These are phyloP conservation scores for Salicornia ramosissima DNA, from an alignment of 148 eudicot species.

Conservation along the genomic window DNA sequence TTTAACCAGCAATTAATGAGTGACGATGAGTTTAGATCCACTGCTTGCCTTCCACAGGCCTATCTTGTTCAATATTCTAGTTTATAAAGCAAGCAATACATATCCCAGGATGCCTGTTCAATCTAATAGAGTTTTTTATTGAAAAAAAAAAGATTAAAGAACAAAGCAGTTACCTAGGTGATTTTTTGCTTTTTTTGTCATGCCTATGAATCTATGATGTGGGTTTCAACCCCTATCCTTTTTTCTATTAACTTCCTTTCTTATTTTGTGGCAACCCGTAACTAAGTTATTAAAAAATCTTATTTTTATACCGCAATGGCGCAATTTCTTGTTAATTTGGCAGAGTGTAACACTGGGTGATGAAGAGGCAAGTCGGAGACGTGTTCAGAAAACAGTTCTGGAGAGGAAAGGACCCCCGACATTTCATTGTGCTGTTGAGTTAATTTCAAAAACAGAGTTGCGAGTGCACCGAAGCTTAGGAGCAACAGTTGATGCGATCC, in stretches of 20 bases:
- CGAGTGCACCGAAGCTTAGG: slow-evolving; percentile 72
- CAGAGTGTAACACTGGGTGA: slow-evolving; percentile 98
- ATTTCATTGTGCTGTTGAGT: slow-evolving; percentile 75
- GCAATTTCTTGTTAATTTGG: slow-evolving; percentile 21
- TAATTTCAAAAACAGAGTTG: slow-evolving; percentile 73
- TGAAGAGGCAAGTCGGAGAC: slow-evolving; percentile 95
- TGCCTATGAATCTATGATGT: neutral
- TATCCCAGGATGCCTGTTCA: neutral
- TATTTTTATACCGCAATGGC: too few species aligned
- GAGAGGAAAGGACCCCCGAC: slow-evolving; percentile 97
- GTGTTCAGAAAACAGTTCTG: slow-evolving; percentile 80
- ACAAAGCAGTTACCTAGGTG: too few species aligned
- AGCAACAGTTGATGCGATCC: slow-evolving; percentile 82
- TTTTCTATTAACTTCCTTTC: neutral
- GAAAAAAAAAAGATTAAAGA: neutral
- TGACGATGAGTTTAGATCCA: too few species aligned
- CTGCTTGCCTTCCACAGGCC: neutral
- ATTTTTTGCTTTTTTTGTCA: neutral
- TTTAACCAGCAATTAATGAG: too few species aligned
- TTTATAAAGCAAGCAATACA: neutral
- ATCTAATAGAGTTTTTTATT: neutral
- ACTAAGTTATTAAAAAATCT: too few species aligned
- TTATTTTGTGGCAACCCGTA: neutral
- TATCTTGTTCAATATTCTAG: neutral
- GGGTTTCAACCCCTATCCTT: too few species aligned